Evolutionary conservation across 192 early-diverging fungal species (phyloP).

Genomic region (Backusella australiensis): DNA sequence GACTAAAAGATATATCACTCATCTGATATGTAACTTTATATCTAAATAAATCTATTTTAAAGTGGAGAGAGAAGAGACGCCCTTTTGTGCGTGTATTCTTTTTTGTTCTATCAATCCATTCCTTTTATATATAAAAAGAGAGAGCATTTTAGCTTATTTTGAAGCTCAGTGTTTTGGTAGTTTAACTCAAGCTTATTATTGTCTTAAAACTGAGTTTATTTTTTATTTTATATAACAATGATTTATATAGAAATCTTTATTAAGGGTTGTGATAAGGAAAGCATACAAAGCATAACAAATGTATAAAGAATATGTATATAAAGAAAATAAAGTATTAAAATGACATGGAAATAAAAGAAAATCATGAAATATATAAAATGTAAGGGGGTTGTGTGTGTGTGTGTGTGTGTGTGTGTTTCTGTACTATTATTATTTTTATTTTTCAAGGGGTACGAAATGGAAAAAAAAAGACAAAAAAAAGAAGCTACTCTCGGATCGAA

Average conservation of each 20-base stretch:
- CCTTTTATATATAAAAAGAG: background rate
- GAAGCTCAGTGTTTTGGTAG: background rate
- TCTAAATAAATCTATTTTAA: constrained; percentile 3
- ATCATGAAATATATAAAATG: background rate
- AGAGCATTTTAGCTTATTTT: background rate
- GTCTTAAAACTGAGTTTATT: background rate
- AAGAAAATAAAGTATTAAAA: background rate
- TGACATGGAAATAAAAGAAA: background rate
- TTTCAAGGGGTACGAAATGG: background rate
- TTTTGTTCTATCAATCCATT: background rate
- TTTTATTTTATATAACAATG: background rate
- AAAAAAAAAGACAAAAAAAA: background rate
- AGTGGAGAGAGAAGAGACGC: background rate
- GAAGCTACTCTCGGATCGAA: background rate
- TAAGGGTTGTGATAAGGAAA: background rate
- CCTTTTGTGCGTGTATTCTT: too few relatives aligned
- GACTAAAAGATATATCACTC: background rate
- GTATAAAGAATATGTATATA: background rate
- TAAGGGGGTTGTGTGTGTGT: background rate
- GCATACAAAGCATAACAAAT: background rate
- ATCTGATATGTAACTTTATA: background rate
- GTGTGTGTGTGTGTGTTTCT: background rate
- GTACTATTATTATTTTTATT: constrained; percentile 1
- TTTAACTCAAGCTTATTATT: background rate
- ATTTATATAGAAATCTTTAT: background rate